These are phyloP conservation scores for Pascua guehoae DNA, from an alignment of 1,284 basidiomycete genomes.

Conservation along the genomic window DNA sequence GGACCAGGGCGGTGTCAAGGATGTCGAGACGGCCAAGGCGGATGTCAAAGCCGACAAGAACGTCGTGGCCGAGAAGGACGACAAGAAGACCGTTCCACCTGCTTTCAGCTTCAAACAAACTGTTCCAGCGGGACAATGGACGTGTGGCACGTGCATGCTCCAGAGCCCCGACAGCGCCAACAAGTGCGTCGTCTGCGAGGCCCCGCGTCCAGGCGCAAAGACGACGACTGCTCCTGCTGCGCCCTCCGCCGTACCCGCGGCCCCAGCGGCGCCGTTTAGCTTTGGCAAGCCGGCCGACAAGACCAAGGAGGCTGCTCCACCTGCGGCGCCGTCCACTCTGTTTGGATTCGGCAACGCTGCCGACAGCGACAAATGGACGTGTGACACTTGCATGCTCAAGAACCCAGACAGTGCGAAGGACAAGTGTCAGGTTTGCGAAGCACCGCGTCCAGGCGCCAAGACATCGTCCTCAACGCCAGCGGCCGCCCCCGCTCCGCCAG, in stretches of 20 bases:
- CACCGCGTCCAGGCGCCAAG: neutral
- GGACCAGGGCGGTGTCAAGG: neutral
- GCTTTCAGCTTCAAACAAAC: neutral
- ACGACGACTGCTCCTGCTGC: neutral
- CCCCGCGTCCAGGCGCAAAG: conserved; percentile 40
- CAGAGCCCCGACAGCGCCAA: conserved; percentile 52
- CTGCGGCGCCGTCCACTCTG: conserved; percentile 6
- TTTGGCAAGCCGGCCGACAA: too few species aligned
- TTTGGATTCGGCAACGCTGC: conserved; percentile 6
- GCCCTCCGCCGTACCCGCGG: neutral
- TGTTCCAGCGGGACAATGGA: conserved; percentile 44
- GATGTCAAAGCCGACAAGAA: neutral
- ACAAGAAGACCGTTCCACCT: conserved; percentile 4
- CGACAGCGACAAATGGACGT: neutral
- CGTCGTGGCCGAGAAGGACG: conserved; percentile 2
- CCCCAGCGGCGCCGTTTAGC: conserved; percentile 7
- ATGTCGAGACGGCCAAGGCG: neutral
- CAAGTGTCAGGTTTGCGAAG: neutral
- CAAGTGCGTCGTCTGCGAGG: conserved; percentile 58
- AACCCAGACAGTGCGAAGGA: neutral
- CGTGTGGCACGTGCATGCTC: conserved; percentile 54
- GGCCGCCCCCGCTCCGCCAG: too few species aligned
- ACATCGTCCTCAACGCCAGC: too few species aligned
- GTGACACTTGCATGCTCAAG: neutral
- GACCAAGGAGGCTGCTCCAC: neutral